A percentile compares a stretch with the other conserved stretches of the same genome.
phyloP scores from a whole-genome alignment of 2,329 filamentous ascomycete genomes.

The Plectosphaerella sp. region DNA sequence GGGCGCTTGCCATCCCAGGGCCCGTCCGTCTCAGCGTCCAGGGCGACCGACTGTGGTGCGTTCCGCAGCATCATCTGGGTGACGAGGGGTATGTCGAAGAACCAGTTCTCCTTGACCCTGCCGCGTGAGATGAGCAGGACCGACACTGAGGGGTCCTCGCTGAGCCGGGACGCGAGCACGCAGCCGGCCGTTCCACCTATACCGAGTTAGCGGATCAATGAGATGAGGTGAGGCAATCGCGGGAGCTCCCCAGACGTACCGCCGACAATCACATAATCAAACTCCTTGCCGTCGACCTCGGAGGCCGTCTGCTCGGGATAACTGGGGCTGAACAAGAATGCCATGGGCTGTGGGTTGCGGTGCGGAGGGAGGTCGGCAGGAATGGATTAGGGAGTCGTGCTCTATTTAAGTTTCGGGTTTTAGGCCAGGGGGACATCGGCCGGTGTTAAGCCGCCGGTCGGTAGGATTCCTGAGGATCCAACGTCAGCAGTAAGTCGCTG shows the following conservation, averaged over 20 bases:
- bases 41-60: conserved; percentile 16
- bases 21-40: conserved; percentile 20
- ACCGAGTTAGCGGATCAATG: background rate
- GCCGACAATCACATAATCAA: conserved; percentile 42
- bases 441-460: no score
- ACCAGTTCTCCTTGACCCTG: conserved; percentile 18
- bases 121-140: conserved; percentile 34
- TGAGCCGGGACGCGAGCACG: conserved; percentile 39
- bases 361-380: no score
- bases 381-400: no score
- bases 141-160: conserved; percentile 26
- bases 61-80: conserved; percentile 17
- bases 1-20: conserved; percentile 11
- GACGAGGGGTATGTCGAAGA: conserved; percentile 24
- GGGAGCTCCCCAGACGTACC: conserved; percentile 11
- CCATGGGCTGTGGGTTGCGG: no score
- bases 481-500: no score
- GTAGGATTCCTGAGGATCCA: no score
- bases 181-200: conserved; percentile 42
- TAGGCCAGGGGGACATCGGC: no score
- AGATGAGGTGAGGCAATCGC: background rate
- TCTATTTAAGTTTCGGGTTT: no score
- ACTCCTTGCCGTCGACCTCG: conserved; percentile 21
- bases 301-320: conserved; percentile 17
- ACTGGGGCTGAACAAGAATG: conserved; percentile 9